Base-by-base conservation (phyloP, 2,329 filamentous ascomycete species). In the Fusarium chaquense region DNA sequence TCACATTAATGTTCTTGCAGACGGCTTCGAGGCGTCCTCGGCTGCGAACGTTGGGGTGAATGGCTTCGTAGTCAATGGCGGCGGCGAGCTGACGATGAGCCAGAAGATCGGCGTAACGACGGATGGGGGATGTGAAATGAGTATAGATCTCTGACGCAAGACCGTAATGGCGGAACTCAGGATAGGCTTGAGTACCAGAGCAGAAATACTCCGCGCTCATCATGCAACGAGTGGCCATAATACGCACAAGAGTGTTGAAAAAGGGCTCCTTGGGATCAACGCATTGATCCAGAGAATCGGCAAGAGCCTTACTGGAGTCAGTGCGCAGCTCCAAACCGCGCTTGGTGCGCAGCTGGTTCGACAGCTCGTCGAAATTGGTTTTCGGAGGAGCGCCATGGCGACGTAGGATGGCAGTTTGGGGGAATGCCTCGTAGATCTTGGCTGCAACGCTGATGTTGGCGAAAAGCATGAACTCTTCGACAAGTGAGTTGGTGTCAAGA, bases 381-480 rank as follows among this genome's bases (percentile, higher is more conserved):
- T 95, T 95, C 10, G 96, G 96, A 5, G 97, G 96, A 16, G 95
- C 90, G 20, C 88, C 94, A 85, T 99, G 96, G 62, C 96, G 92
- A 67, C 95, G 93, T 18, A 99, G 89, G 74, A 99, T 90, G 50
- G 96, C 96, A 0, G 94, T 98, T 80, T 99, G 95, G 0, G 96
- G 95, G 81, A 98, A 98, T 4, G 94, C 90, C 50, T 92, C 88
- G 82, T 97, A 93, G 77, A 97, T 97, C 79, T 93, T 95, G 71
- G 90, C 87, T 9, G 95, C 96, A 32, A 99, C 97, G 73, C 91
- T 95, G 76, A 93, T 94, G 82, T 99, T 99, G 84, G 96, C 97
- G 78, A 98, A 92, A 77, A 99, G 85, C 96, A 99, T 99, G 85
- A 99, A 98, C 78, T 99, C 96, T 78, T 99, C 96, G 30, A 99